These are phyloP conservation scores for Chalaropsis thielavioides DNA, from an alignment of 2,329 filamentous ascomycete genomes.

Conservation along the genomic window DNA sequence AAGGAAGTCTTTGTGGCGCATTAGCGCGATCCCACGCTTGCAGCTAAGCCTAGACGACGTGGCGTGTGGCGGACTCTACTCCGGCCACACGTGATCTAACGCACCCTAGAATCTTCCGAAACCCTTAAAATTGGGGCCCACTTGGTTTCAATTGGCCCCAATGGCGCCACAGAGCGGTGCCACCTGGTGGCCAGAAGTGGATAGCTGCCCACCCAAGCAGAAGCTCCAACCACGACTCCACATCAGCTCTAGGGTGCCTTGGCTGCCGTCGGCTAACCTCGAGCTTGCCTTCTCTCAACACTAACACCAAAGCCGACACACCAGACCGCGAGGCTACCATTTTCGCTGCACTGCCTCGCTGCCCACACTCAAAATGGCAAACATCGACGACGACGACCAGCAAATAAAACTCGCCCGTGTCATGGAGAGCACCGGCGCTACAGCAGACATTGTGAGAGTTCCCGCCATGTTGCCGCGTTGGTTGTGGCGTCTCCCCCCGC, in stretches of 20 bases:
- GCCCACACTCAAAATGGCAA: not conserved
- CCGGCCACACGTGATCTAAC: too few relatives aligned
- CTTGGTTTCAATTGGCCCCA: too few relatives aligned
- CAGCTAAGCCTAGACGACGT: too few relatives aligned
- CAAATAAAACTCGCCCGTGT: conserved; percentile 11
- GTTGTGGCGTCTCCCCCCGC: not conserved
- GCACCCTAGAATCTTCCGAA: not conserved
- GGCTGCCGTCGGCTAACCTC: not conserved
- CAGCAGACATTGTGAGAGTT: not conserved
- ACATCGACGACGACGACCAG: conserved; percentile 2
- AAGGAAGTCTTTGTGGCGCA: not conserved
- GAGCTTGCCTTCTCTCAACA: not conserved
- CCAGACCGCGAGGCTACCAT: not conserved
- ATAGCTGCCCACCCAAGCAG: not conserved
- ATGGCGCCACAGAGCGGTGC: not conserved
- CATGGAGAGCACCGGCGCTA: conserved; percentile 6
- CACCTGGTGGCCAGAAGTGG: not conserved
- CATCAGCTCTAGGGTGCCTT: conserved; percentile 14
- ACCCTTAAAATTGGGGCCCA: not conserved
- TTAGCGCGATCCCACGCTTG: too few relatives aligned
- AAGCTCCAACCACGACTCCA: conserved; percentile 4
- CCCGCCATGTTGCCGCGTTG: not conserved
- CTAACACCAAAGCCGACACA: not conserved
- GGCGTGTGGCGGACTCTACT: too few relatives aligned
- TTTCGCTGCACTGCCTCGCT: not conserved